phyloP scores from a whole-genome alignment of 108 stramenopile genomes.

The Discostella pseudostelligera region DNA sequence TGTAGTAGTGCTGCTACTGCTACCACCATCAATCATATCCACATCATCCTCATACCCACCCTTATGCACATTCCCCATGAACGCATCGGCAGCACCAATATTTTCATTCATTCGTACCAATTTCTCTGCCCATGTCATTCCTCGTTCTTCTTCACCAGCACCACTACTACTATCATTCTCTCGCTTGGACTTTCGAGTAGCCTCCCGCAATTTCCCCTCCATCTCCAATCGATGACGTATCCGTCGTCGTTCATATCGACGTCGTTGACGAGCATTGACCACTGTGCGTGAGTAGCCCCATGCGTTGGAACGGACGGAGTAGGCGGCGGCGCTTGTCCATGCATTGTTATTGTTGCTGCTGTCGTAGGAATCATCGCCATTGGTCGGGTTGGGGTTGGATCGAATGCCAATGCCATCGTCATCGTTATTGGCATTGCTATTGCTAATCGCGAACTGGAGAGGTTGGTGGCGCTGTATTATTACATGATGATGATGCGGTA shows the following conservation, averaged over 20 bases:
- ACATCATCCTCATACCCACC: neutral
- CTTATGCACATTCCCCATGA: slow-evolving; percentile 25
- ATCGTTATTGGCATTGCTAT: no score
- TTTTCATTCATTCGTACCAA: slow-evolving; percentile 3
- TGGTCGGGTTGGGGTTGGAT: neutral
- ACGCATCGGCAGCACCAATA: slow-evolving; percentile 19
- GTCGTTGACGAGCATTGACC: slow-evolving; percentile 32
- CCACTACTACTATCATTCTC: neutral
- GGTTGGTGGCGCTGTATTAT: no score
- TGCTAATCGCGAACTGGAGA: no score
- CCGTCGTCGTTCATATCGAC: slow-evolving; percentile 38
- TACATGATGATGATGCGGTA: no score
- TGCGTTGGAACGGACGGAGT: slow-evolving; percentile 22
- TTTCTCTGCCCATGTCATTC: neutral
- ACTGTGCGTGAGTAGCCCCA: slow-evolving; percentile 39
- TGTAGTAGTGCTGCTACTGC: neutral
- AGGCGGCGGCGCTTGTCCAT: slow-evolving; percentile 7
- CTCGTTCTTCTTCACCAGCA: neutral
- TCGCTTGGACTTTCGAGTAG: neutral
- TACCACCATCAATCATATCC: neutral
- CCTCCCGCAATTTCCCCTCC: slow-evolving; percentile 4
- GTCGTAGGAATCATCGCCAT: neutral
- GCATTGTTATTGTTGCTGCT: slow-evolving; percentile 9
- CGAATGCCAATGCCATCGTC: neutral
- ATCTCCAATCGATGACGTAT: slow-evolving; percentile 25